Evolutionary conservation across 169 alveolate genomes (phyloP).

Genomic region (Theileria luwenshuni): DNA sequence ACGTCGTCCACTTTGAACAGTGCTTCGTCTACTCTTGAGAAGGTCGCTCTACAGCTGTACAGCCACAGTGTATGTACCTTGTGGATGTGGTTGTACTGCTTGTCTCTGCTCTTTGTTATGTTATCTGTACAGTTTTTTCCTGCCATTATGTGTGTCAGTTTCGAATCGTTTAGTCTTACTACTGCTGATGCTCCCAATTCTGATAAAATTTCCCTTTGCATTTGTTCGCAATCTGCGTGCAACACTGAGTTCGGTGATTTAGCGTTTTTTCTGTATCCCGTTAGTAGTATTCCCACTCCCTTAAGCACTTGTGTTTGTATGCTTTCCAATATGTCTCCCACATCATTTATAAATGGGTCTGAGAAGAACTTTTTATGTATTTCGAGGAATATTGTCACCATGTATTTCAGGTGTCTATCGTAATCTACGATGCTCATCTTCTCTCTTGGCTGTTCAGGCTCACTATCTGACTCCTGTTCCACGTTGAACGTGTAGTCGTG

Average conservation of each 20-base stretch:
- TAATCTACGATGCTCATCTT: conserved; percentile 75
- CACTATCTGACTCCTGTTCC: conserved; percentile 36
- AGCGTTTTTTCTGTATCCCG: conserved; percentile 87
- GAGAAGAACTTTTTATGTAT: conserved; percentile 83
- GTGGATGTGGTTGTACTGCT: conserved; percentile 71
- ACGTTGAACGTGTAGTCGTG: conserved; percentile 18
- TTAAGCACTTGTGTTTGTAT: conserved; percentile 77
- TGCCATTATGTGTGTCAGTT: conserved; percentile 88
- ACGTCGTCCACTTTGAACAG: conserved; percentile 85
- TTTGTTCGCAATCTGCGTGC: conserved; percentile 86
- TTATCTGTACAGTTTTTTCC: conserved; percentile 89
- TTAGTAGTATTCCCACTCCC: conserved; percentile 83
- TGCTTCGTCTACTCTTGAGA: conserved; percentile 77
- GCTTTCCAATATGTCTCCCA: conserved; percentile 81
- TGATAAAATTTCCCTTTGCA: conserved; percentile 85
- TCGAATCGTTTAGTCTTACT: conserved; percentile 75
- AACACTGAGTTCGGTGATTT: conserved; percentile 77
- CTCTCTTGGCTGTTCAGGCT: conserved; percentile 47
- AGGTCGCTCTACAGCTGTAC: conserved; percentile 88
- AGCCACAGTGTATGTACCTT: conserved; percentile 90
- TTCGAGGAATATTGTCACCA: conserved; percentile 83
- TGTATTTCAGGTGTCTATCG: conserved; percentile 86
- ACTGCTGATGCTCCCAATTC: conserved; percentile 85
- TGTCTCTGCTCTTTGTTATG: conserved; percentile 77
- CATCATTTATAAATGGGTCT: conserved; percentile 83